phyloP scores from a whole-genome alignment of 2,329 filamentous ascomycete species.

The Akanthomyces muscarius region DNA sequence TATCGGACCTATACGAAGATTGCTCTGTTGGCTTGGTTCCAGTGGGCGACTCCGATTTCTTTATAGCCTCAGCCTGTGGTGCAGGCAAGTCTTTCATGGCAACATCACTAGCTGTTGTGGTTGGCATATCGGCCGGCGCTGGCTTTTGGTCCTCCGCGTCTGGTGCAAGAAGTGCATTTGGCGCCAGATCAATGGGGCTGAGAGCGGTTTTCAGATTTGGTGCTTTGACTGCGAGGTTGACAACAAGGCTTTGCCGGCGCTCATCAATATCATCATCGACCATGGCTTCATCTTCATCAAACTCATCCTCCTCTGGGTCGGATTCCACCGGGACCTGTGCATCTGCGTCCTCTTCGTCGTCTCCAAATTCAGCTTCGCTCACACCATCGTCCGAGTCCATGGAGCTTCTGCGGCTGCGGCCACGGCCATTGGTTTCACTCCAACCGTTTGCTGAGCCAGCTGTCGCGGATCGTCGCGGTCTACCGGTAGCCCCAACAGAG shows the following conservation, averaged over 20 bases:
- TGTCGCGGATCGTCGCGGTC: constrained; percentile 49
- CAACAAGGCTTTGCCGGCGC: constrained; percentile 60
- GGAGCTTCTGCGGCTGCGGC: constrained; percentile 37
- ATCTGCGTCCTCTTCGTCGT: constrained; percentile 67
- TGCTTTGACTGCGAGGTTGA: constrained; percentile 61
- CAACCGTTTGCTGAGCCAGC: constrained; percentile 48
- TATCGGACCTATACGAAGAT: neutral
- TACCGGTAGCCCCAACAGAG: constrained; percentile 42
- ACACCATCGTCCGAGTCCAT: constrained; percentile 62
- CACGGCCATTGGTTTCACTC: constrained; percentile 33
- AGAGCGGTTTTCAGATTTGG: constrained; percentile 35
- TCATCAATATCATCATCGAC: constrained; percentile 51
- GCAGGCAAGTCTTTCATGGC: constrained; percentile 1
- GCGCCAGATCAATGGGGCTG: constrained; percentile 19
- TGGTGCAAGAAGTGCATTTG: constrained; percentile 24
- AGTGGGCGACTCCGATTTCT: constrained; percentile 18
- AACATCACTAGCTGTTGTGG: neutral
- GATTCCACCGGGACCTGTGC: constrained; percentile 60
- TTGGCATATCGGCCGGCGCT: neutral
- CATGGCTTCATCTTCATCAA: constrained; percentile 55
- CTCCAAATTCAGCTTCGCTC: constrained; percentile 70
- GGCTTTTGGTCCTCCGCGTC: constrained; percentile 20
- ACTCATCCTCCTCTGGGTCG: constrained; percentile 58
- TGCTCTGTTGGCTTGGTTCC: neutral
- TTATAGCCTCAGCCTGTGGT: constrained; percentile 11